A percentile compares a stretch with the other conserved stretches of the same genome.
Conservation (phyloP, 2,329 filamentous ascomycete genomes). For the Colletotrichum cuscutae region DNA sequence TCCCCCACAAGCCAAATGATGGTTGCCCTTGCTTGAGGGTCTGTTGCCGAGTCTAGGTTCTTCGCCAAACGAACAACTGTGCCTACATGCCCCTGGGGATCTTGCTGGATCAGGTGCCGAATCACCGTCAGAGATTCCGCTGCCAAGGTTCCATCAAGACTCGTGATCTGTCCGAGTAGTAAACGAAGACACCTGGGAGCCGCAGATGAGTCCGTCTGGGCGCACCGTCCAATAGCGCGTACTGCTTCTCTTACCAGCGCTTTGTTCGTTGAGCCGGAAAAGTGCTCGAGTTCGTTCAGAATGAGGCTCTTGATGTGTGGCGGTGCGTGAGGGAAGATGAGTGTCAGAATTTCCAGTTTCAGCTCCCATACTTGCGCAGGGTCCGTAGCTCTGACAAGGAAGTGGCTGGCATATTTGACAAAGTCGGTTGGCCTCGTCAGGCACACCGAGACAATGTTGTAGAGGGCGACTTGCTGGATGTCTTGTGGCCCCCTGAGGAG, state of each 20-base stretch:
- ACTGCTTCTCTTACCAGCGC: slow-evolving; percentile 89
- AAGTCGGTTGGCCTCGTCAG: slow-evolving; percentile 82
- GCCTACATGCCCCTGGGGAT: slow-evolving; percentile 80
- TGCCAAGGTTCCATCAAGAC: slow-evolving; percentile 85
- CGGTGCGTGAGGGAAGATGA: slow-evolving; percentile 88
- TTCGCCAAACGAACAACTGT: slow-evolving; percentile 92
- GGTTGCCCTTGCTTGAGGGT: slow-evolving; percentile 88
- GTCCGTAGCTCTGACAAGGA: slow-evolving; percentile 85
- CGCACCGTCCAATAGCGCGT: slow-evolving; percentile 91
- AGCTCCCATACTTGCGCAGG: slow-evolving; percentile 85
- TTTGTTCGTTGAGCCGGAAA: slow-evolving; percentile 76
- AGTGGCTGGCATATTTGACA: slow-evolving; percentile 88
- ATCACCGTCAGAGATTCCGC: slow-evolving; percentile 96
- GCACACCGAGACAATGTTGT: slow-evolving; percentile 95
- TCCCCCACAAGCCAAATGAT: slow-evolving; percentile 99
- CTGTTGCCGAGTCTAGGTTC: slow-evolving; percentile 88
- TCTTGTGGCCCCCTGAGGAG: slow-evolving; percentile 86
- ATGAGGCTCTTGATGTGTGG: slow-evolving; percentile 84
- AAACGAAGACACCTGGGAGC: slow-evolving; percentile 84
- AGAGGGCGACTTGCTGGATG: slow-evolving; percentile 88
- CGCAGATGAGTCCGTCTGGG: slow-evolving; percentile 78
- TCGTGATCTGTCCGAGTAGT: slow-evolving; percentile 87
- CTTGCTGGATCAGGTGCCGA: slow-evolving; percentile 92
- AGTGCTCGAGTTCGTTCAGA: slow-evolving; percentile 93
- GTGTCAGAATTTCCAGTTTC: slow-evolving; percentile 89